These are phyloP conservation scores for Fusarium devonianum DNA, from an alignment of 2,329 filamentous ascomycete genomes.

Conservation along the genomic window DNA sequence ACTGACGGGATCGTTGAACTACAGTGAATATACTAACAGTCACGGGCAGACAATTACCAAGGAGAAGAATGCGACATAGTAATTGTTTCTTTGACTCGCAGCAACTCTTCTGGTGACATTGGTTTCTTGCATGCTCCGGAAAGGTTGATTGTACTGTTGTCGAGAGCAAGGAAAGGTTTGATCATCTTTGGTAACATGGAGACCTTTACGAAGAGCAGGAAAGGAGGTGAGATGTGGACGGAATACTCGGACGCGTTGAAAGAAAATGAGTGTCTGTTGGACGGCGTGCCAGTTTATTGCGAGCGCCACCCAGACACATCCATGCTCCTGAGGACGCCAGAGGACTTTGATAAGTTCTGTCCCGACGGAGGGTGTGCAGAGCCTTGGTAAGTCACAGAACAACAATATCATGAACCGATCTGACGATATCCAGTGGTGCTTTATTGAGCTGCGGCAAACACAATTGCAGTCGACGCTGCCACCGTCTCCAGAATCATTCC, in stretches of 20 bases:
- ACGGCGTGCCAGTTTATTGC: constrained; percentile 68
- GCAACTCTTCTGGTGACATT: constrained; percentile 69
- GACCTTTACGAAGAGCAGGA: constrained; percentile 67
- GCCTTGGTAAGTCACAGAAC: constrained; percentile 59
- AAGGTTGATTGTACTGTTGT: constrained; percentile 73
- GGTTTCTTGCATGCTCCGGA: constrained; percentile 74
- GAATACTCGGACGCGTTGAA: constrained; percentile 65
- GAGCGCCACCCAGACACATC: constrained; percentile 62
- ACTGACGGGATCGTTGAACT: background rate
- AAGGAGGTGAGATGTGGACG: constrained; percentile 56
- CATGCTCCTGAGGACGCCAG: constrained; percentile 54
- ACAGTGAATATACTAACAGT: no score
- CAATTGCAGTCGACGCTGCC: constrained; percentile 66
- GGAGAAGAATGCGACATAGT: constrained; percentile 80
- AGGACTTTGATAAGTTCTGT: constrained; percentile 67
- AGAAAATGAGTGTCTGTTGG: constrained; percentile 58
- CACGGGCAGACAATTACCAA: constrained; percentile 75
- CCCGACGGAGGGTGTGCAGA: constrained; percentile 75
- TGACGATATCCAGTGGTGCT: constrained; percentile 50
- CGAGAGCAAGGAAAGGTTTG: constrained; percentile 69
- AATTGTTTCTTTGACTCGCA: constrained; percentile 71
- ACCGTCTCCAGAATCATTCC: constrained; percentile 66
- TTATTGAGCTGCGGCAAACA: constrained; percentile 66
- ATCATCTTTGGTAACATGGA: constrained; percentile 75
- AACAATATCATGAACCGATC: background rate